Evolutionary conservation across 306 rosid species (phyloP), one percentile per base, ranked within the genome.

Genomic region (Astragalus membranaceus): DNA sequence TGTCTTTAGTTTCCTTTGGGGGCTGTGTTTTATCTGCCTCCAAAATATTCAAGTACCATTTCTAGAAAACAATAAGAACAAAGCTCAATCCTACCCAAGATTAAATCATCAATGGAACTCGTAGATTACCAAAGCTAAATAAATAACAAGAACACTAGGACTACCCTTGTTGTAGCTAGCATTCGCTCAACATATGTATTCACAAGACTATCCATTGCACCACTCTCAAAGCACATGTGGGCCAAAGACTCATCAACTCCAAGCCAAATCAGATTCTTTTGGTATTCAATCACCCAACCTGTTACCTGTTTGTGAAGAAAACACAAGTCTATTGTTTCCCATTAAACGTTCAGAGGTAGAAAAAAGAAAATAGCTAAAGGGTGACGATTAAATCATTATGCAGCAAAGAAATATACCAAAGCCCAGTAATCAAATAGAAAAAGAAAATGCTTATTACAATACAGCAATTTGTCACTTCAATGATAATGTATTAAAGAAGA

Each of bases 191-290:
- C 95, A 78, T 92, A 92, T 1, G 98, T 82, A 64, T 92, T 89
- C 98, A 92, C 86, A 20, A 92, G 89, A 67, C 96, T 95, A 78
- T 89, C 98, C 95, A 92, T 88, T 73, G 98, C 85, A 82, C 98
- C 98, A 75, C 98, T 86, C 83, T 92, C 96, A 39, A 92, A 89
- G 80, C 98, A 92, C 47, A 89, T 93, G 79, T 92, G 98, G 65
- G 96, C 92, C 52, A 92, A 79, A 73, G 95, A 80, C 47, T 89
- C 96, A n/a, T 92, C 96, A 46, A 92, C 96, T 29, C 95, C 98
- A 17, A 92, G 93, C 59, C 89, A 92, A 78, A 92, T 83, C 71
- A 92, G 76, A 76, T 82, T 82, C 14, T 89, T 95, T 86, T 92
- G 96, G 86, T 83, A 89, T 83, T 92, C 98, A 75, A 92, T 91